phyloP scores from a whole-genome alignment of 2,329 filamentous ascomycete species.

The Diaporthe citriasiana region DNA sequence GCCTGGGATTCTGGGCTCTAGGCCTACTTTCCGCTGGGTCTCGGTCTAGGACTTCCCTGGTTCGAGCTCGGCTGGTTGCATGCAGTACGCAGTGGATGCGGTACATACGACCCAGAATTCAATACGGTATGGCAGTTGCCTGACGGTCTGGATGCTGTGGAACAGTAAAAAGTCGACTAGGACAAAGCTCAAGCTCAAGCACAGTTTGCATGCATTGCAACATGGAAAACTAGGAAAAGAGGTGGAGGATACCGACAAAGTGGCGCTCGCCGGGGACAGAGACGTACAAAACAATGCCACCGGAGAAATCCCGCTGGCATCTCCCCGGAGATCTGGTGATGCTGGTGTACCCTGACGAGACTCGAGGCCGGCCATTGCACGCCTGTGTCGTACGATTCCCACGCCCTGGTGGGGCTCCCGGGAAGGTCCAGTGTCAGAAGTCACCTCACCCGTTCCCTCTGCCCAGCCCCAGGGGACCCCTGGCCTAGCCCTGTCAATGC shows the following conservation, averaged over 20 bases:
- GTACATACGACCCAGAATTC: conserved; percentile 6
- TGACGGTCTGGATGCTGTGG: background rate
- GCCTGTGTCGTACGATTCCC: conserved; percentile 30
- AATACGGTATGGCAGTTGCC: conserved; percentile 1
- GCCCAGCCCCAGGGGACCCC: conserved; percentile 1
- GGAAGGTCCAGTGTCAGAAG: conserved; percentile 21
- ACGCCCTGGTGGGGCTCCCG: background rate
- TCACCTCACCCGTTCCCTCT: conserved; percentile 27
- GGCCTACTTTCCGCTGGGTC: background rate
- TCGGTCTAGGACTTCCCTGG: conserved; percentile 22
- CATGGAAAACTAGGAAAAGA: background rate
- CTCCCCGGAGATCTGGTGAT: conserved; percentile 23
- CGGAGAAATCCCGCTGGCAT: conserved; percentile 7
- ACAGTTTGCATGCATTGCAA: background rate
- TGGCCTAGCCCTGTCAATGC: conserved; percentile 2
- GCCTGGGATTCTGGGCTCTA: conserved; percentile 12
- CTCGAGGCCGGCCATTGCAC: conserved; percentile 17
- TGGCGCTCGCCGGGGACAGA: conserved; percentile 25
- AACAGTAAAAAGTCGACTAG: background rate
- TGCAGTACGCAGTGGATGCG: conserved; percentile 23
- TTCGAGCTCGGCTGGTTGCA: conserved; percentile 23
- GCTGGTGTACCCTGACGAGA: conserved; percentile 10
- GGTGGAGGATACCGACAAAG: conserved; percentile 28
- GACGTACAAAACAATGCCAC: conserved; percentile 4
- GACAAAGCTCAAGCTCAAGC: background rate